phyloP scores from a whole-genome alignment of 2,329 filamentous ascomycete species.

The Rhexocercosporidium sp. region DNA sequence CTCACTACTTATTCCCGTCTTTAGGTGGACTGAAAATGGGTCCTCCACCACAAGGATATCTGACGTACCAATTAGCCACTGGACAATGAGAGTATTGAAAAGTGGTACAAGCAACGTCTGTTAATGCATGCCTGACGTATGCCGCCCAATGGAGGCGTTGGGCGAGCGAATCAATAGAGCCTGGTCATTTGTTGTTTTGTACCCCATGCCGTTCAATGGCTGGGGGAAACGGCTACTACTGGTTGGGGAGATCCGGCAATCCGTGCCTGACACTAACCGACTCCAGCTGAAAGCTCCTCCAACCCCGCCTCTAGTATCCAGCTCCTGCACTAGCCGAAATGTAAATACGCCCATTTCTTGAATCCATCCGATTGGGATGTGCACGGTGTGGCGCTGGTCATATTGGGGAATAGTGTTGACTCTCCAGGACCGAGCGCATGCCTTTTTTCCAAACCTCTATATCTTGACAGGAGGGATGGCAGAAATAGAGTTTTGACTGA shows the following conservation, averaged over 20 bases:
- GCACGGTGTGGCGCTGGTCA: neutral
- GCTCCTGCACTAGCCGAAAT: slow-evolving; percentile 1
- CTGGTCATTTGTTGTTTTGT: neutral
- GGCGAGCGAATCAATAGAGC: neutral
- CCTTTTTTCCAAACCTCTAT: neutral
- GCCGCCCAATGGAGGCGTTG: neutral
- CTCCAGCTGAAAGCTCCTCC: neutral
- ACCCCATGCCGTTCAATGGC: neutral
- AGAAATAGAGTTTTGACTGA: neutral
- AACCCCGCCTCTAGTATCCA: neutral
- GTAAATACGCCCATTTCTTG: neutral
- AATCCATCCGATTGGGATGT: neutral
- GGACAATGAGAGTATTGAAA: no score
- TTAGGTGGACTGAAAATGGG: no score
- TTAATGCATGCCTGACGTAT: neutral
- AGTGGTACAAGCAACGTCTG: neutral
- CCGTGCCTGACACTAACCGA: neutral
- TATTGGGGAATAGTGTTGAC: neutral
- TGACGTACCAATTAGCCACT: no score
- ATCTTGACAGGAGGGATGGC: neutral
- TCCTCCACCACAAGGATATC: no score
- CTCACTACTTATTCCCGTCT: neutral
- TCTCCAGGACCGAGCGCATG: neutral
- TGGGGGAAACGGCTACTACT: neutral
- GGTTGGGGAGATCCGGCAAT: neutral